These are phyloP conservation scores for Solanum corneliomulleri DNA, from an alignment of 257 asterid genomes.

Conservation along the genomic window DNA sequence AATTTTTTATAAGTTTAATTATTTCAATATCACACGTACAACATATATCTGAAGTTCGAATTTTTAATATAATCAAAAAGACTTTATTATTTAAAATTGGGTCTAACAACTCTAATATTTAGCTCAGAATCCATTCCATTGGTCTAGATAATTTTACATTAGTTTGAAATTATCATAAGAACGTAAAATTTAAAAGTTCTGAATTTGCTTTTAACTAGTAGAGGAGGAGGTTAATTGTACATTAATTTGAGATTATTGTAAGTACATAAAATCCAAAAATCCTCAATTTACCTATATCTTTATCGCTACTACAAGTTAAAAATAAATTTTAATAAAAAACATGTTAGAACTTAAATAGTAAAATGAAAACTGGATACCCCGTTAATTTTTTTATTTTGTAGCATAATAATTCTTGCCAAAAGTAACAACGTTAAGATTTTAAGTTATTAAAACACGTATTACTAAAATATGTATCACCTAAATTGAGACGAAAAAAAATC, in stretches of 20 bases:
- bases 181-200: too few relatives aligned
- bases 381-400: neutral
- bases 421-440: neutral
- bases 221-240: neutral
- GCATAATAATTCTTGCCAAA: neutral
- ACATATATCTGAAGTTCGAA: too few relatives aligned
- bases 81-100: too few relatives aligned
- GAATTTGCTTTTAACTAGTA: neutral
- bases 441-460: too few relatives aligned
- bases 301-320: too few relatives aligned
- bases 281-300: neutral
- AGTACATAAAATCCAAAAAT: neutral
- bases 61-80: too few relatives aligned
- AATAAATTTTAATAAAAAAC: neutral
- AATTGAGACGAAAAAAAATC: neutral
- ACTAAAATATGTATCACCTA: too few relatives aligned
- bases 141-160: too few relatives aligned
- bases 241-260: neutral
- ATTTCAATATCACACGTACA: neutral
- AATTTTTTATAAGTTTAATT: neutral
- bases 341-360: neutral
- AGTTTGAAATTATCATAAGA: too few relatives aligned
- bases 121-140: neutral
- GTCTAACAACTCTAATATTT: too few relatives aligned
- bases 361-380: neutral